These are phyloP conservation scores for Pestalotiopsis sp. DNA, from an alignment of 2,329 filamentous ascomycete genomes.

Conservation along the genomic window DNA sequence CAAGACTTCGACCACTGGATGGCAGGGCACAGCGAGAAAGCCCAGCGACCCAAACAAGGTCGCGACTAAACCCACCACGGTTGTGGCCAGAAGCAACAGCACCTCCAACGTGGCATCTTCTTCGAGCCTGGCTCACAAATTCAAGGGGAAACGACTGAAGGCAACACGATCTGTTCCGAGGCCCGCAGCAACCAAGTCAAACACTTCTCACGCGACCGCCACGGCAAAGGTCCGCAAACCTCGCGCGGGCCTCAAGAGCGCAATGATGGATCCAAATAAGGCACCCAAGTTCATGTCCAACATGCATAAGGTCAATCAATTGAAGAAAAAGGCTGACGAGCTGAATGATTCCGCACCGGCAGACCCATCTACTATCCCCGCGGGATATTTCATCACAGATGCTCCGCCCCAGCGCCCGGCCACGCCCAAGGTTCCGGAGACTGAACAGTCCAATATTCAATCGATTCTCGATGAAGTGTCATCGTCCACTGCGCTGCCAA, in stretches of 20 bases:
- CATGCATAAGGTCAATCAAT: constrained; percentile 37
- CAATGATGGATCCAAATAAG: constrained; percentile 42
- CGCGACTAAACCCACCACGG: neutral
- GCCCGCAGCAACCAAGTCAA: neutral
- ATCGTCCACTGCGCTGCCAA: neutral
- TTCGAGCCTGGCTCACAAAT: constrained; percentile 21
- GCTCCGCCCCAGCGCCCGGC: constrained; percentile 14
- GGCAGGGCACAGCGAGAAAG: constrained; percentile 37
- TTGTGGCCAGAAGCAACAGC: constrained; percentile 12
- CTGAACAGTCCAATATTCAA: neutral
- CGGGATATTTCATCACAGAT: constrained; percentile 27
- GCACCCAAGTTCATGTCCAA: constrained; percentile 41
- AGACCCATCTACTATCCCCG: constrained; percentile 34
- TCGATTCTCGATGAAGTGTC: neutral
- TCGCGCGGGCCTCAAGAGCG: constrained; percentile 36
- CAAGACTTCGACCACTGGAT: constrained; percentile 22
- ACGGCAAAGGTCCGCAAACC: constrained; percentile 14
- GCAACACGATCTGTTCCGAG: constrained; percentile 23
- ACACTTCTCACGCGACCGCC: neutral
- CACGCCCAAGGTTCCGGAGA: neutral
- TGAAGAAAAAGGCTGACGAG: constrained; percentile 44
- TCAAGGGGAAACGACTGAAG: constrained; percentile 16
- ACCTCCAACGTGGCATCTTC: constrained; percentile 4
- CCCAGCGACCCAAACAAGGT: constrained; percentile 14
- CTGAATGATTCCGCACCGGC: constrained; percentile 43